These are phyloP conservation scores for Calocera cornea DNA, from an alignment of 768 basidiomycete genomes.

Conservation along the genomic window DNA sequence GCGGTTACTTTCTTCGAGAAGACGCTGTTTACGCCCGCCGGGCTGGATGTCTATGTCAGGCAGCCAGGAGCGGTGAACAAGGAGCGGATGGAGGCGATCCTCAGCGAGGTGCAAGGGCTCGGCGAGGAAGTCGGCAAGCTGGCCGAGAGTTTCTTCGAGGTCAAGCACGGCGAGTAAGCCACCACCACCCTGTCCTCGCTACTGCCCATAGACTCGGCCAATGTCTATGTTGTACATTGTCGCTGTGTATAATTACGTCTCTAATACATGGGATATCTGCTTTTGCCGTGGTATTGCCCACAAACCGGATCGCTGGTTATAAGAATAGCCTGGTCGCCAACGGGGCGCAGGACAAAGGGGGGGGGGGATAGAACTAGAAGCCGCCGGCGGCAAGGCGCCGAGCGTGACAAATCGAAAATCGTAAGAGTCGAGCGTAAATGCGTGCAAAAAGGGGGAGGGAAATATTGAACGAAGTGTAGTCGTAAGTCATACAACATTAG, in stretches of 20 bases:
- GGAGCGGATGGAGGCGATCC: slow-evolving; percentile 11
- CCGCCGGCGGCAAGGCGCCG: too few relatives aligned
- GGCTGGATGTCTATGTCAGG: slow-evolving; percentile 30
- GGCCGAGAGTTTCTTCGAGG: slow-evolving; percentile 17
- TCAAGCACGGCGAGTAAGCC: not conserved
- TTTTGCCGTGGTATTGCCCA: not conserved
- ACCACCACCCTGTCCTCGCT: too few relatives aligned
- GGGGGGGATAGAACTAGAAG: too few relatives aligned
- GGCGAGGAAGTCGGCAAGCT: slow-evolving; percentile 18
- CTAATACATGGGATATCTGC: not conserved
- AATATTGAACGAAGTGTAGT: not conserved
- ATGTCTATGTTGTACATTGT: not conserved
- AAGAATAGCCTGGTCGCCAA: not conserved
- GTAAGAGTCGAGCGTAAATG: not conserved
- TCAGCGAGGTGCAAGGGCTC: slow-evolving; percentile 10
- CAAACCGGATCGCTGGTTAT: not conserved
- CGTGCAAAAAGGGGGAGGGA: not conserved
- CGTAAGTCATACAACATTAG: slow-evolving; percentile 5
- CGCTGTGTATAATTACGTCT: not conserved
- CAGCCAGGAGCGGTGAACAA: slow-evolving; percentile 12
- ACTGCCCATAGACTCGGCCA: too few relatives aligned
- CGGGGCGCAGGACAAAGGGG: not conserved
- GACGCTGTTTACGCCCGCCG: slow-evolving; percentile 34
- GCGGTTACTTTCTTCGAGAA: slow-evolving; percentile 29
- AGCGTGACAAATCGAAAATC: too few relatives aligned